These are phyloP conservation scores for Trametes sanguinea DNA, from an alignment of 768 basidiomycete species.

Conservation along the genomic window DNA sequence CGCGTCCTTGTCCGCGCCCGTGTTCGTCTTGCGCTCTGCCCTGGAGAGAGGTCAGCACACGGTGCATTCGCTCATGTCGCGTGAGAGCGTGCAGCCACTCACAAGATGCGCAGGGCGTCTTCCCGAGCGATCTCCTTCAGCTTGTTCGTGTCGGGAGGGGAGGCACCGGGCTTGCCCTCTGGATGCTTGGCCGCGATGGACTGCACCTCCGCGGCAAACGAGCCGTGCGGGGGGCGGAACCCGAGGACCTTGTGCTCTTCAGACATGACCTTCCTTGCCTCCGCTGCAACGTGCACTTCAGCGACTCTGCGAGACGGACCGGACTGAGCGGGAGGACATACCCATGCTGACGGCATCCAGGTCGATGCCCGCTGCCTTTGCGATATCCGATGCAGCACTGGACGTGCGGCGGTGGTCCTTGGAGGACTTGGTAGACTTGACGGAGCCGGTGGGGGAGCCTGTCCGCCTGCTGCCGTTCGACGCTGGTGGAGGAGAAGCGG, in stretches of 20 bases:
- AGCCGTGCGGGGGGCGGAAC: constrained; percentile 38
- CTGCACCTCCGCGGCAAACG: constrained; percentile 40
- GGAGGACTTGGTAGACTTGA: not conserved
- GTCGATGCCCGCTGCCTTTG: constrained; percentile 29
- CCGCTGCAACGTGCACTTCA: constrained; percentile 17
- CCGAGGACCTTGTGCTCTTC: constrained; percentile 40
- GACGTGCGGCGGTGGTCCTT: constrained; percentile 15
- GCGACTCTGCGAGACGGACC: not conserved
- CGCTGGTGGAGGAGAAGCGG: not conserved
- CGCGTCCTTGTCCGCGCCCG: constrained; percentile 9
- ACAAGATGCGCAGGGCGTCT: constrained; percentile 31
- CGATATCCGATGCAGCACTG: constrained; percentile 21
- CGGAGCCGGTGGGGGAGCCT: not conserved
- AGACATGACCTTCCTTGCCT: constrained; percentile 39
- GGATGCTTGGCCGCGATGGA: constrained; percentile 38
- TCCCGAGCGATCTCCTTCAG: constrained; percentile 31
- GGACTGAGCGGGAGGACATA: not conserved
- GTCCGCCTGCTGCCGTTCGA: not conserved
- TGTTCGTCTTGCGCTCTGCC: constrained; percentile 24
- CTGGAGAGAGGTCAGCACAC: not conserved
- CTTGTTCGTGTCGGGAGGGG: constrained; percentile 17
- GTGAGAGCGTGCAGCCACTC: not conserved
- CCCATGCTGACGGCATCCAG: constrained; percentile 29
- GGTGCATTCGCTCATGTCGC: too few relatives aligned
- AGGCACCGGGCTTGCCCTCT: constrained; percentile 20